A percentile compares a stretch with the other conserved stretches of the same genome.
Evolutionary conservation across 768 basidiomycete genomes (phyloP).

Genomic region (Sporobolomyces phaffii): DNA sequence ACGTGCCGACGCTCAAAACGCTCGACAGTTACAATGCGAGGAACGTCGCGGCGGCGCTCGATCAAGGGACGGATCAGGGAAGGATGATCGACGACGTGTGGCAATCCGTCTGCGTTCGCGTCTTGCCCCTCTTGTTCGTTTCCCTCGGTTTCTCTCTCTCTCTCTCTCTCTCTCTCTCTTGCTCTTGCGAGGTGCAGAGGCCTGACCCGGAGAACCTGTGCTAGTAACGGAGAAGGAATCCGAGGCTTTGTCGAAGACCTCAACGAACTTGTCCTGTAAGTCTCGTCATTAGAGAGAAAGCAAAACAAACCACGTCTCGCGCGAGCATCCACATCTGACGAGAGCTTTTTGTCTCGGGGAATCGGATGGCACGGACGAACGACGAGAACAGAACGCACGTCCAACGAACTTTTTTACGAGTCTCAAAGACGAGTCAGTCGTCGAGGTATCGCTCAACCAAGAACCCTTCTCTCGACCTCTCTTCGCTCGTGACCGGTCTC

Average conservation of each 20-base stretch:
- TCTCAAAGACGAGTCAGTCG: not conserved
- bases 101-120: conserved; percentile 40
- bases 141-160: no score
- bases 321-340: fast-evolving
- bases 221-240: conserved; percentile 42
- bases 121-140: conserved; percentile 41
- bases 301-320: not conserved
- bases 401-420: conserved; percentile 32
- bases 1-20: not conserved
- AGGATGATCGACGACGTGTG: conserved; percentile 39
- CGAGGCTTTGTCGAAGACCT: conserved; percentile 42
- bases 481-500: conserved; percentile 31
- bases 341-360: no score
- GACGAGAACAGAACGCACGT: conserved; percentile 40
- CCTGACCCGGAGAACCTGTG: no score
- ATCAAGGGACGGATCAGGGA: conserved; percentile 8
- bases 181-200: not conserved
- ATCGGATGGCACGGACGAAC: no score
- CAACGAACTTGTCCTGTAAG: conserved; percentile 25
- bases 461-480: conserved; percentile 9
- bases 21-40: conserved; percentile 21
- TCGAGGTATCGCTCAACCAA: not conserved
- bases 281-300: no score
- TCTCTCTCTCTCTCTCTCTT: not conserved
- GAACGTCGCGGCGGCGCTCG: conserved; percentile 30